Conservation (phyloP, 2,329 filamentous ascomycete genomes). For the Beauveria sp. region DNA sequence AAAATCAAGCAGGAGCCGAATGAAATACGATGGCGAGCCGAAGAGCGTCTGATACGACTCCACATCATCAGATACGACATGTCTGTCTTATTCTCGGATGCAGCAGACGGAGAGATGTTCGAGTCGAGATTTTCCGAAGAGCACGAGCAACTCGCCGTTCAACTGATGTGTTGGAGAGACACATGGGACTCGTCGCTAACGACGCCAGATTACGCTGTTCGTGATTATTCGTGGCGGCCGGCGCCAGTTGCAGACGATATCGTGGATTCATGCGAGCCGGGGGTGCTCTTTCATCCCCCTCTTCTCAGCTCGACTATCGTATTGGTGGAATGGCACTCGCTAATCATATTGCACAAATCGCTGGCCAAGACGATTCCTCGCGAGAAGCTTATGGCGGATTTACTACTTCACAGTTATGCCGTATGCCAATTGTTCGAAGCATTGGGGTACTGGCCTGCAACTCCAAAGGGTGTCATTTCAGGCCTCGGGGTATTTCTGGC, state of each 20-base stretch:
- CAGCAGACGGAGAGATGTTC: slow-evolving; percentile 55
- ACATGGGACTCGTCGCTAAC: slow-evolving; percentile 55
- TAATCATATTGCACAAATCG: slow-evolving; percentile 72
- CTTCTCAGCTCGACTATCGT: slow-evolving; percentile 70
- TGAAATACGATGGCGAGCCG: slow-evolving; percentile 58
- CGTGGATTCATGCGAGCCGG: slow-evolving; percentile 63
- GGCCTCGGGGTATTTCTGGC: slow-evolving; percentile 68
- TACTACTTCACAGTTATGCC: slow-evolving; percentile 56
- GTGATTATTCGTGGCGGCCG: slow-evolving; percentile 49
- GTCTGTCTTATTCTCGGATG: slow-evolving; percentile 65
- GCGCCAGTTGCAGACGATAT: slow-evolving; percentile 55
- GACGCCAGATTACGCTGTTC: slow-evolving; percentile 55
- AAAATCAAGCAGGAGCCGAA: slow-evolving; percentile 52
- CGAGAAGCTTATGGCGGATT: slow-evolving; percentile 41
- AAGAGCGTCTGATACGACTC: slow-evolving; percentile 57
- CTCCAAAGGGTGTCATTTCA: slow-evolving; percentile 62
- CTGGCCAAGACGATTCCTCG: slow-evolving; percentile 55
- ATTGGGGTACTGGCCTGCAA: slow-evolving; percentile 62
- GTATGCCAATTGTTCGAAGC: slow-evolving; percentile 75
- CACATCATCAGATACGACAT: slow-evolving; percentile 74
- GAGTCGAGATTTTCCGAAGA: slow-evolving; percentile 58
- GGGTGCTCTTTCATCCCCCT: slow-evolving; percentile 61
- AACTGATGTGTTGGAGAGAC: slow-evolving; percentile 41
- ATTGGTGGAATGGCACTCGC: slow-evolving; percentile 68
- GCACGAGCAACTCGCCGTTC: slow-evolving; percentile 44